Conservation (phyloP, 495 filamentous ascomycete species). For the Daldinia childiae region DNA sequence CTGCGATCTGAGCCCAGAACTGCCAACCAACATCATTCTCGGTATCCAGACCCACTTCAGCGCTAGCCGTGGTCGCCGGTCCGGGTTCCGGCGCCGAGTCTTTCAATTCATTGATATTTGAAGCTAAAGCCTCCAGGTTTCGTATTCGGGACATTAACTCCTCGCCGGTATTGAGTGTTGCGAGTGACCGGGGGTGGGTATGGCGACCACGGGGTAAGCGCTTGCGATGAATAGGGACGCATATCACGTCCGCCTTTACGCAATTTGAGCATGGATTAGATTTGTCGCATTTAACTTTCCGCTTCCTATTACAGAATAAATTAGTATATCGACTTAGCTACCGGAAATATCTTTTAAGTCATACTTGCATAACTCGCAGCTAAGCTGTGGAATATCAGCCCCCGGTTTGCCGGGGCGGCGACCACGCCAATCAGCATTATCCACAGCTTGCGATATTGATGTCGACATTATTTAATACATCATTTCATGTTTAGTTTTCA, state of each 20-base stretch:
- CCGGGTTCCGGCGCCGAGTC: background rate
- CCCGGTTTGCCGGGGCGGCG: background rate
- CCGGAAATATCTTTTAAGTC: background rate
- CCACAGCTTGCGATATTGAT: conserved; percentile 1
- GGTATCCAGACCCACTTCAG: background rate
- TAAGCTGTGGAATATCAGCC: conserved; percentile 14
- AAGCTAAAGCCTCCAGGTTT: conserved; percentile 9
- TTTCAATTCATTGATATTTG: background rate
- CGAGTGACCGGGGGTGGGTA: conserved; percentile 6
- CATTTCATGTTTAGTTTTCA: background rate
- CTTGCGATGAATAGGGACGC: conserved; percentile 29
- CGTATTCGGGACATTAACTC: conserved; percentile 16
- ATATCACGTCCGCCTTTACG: conserved; percentile 8
- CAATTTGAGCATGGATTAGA: conserved; percentile 30
- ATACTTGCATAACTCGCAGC: conserved; percentile 18
- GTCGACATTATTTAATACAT: conserved; percentile 3
- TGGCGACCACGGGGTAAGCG: conserved; percentile 32
- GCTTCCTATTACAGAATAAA: conserved; percentile 3
- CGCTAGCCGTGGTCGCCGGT: background rate
- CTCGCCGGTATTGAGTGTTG: background rate
- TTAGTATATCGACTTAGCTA: background rate
- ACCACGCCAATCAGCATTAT: background rate
- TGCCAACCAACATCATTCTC: conserved; percentile 11
- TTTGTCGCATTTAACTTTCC: conserved; percentile 37
- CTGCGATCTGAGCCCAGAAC: conserved; percentile 18